A percentile compares a stretch with the other conserved stretches of the same genome.
Conservation (phyloP, 257 asterid genomes). For the Ilex aquifolium region DNA sequence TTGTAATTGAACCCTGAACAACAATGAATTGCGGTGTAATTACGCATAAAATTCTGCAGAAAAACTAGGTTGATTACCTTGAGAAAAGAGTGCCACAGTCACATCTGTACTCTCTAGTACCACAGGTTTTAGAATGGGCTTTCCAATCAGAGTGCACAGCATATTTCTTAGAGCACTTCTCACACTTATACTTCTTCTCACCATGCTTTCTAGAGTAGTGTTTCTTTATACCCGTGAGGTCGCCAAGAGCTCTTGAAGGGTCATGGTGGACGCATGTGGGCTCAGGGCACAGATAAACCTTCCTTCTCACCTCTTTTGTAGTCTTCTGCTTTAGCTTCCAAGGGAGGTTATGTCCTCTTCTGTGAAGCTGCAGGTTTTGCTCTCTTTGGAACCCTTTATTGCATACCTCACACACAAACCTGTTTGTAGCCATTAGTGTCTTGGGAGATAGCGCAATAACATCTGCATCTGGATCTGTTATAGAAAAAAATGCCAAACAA, state of each 20-base stretch:
- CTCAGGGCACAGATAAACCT: constrained; percentile 81
- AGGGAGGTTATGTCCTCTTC: constrained; percentile 78
- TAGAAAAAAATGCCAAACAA: background rate
- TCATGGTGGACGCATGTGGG: constrained; percentile 77
- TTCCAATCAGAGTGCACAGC: constrained; percentile 89
- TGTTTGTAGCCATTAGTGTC: constrained; percentile 79
- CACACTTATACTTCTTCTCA: constrained; percentile 70
- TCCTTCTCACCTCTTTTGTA: constrained; percentile 44
- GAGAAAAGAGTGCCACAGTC: constrained; percentile 85
- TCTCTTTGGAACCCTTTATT: constrained; percentile 86
- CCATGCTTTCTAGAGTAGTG: constrained; percentile 75
- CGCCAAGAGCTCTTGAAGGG: constrained; percentile 73
- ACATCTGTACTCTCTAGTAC: constrained; percentile 68
- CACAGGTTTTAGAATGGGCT: constrained; percentile 71
- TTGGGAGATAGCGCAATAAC: constrained; percentile 72
- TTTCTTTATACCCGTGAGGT: constrained; percentile 80
- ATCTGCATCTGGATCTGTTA: constrained; percentile 72
- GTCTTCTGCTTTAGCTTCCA: constrained; percentile 72
- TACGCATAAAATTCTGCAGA: background rate
- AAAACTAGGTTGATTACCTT: constrained; percentile 22
- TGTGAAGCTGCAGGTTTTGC: constrained; percentile 75
- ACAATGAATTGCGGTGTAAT: background rate
- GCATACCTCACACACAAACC: constrained; percentile 77
- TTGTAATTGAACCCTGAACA: background rate
- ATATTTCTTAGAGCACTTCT: constrained; percentile 73